Evolutionary conservation across 169 alveolate genomes (phyloP).

Genomic region (Besnoitia besnoiti): DNA sequence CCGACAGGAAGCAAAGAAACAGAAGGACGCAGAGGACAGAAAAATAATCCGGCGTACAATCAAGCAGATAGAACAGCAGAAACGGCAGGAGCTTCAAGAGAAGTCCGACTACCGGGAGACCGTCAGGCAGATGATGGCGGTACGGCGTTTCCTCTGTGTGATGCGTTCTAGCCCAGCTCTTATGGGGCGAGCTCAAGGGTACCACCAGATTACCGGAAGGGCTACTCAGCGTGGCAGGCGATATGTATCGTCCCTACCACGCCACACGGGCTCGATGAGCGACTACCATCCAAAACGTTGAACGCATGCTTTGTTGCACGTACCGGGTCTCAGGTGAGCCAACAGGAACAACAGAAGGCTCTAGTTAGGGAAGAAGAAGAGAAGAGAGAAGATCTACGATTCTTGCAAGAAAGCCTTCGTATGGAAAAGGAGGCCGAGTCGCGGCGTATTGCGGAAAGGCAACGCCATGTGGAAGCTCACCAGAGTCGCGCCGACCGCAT

Average conservation of each 20-base stretch:
- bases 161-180: too few relatives aligned
- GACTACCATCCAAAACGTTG: too few relatives aligned
- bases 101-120: not conserved
- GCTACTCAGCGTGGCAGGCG: too few relatives aligned
- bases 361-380: conserved; percentile 10
- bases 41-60: not conserved
- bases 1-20: conserved; percentile 35
- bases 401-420: conserved; percentile 20
- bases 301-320: not conserved
- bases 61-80: not conserved
- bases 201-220: too few relatives aligned
- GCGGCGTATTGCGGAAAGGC: conserved; percentile 17
- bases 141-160: not conserved
- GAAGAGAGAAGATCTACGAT: conserved; percentile 14
- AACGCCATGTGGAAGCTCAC: conserved; percentile 17
- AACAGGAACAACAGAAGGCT: conserved; percentile 18
- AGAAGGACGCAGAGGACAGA: not conserved
- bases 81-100: conserved; percentile 6
- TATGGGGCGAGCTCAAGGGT: too few relatives aligned
- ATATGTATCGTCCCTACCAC: too few relatives aligned
- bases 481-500: conserved; percentile 49
- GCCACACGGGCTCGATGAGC: too few relatives aligned
- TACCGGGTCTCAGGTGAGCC: conserved; percentile 5
- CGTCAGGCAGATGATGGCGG: conserved; percentile 20
- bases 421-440: not conserved